Percentiles rank a stretch among this genome's conserved stretches.
Evolutionary conservation across 75 land plant genomes (phyloP).

Genomic region (Cryptomeria japonica): DNA sequence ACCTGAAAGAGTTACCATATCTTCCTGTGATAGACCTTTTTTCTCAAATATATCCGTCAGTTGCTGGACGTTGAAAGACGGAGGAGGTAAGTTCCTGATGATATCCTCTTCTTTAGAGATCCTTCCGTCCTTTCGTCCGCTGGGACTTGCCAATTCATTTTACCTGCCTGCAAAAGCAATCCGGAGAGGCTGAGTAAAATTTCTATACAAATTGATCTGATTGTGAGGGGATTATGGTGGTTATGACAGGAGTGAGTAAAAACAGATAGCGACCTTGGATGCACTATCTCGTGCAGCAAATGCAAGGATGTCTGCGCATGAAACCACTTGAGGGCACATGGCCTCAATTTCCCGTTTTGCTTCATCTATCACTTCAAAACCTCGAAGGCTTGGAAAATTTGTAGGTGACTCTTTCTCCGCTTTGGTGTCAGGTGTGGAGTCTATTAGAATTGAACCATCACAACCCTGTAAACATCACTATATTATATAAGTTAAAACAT

Average conservation of each 20-base stretch:
- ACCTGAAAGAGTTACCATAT: slow-evolving; percentile 61
- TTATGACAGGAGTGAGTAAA: too few species aligned
- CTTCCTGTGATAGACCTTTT: slow-evolving; percentile 27
- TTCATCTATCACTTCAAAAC: slow-evolving; percentile 14
- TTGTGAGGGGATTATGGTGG: too few species aligned
- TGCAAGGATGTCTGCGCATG: slow-evolving; percentile 25
- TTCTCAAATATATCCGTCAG: slow-evolving; percentile 27
- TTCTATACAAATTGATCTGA: not conserved
- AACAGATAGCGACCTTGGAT: not conserved
- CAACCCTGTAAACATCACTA: slow-evolving; percentile 11
- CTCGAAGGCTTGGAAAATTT: slow-evolving; percentile 10
- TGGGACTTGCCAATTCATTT: slow-evolving; percentile 35
- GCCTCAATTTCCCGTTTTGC: slow-evolving; percentile 14
- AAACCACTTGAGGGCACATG: slow-evolving; percentile 20
- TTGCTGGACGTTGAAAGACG: slow-evolving; percentile 21
- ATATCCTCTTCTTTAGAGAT: slow-evolving; percentile 24
- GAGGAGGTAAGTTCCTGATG: slow-evolving; percentile 17
- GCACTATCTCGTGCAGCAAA: slow-evolving; percentile 19
- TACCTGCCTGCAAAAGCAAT: slow-evolving; percentile 22
- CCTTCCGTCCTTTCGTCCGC: slow-evolving; percentile 34
- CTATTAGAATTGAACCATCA: slow-evolving; percentile 21
- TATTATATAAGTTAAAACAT: not conserved
- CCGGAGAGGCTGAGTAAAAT: not conserved
- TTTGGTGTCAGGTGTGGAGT: slow-evolving; percentile 5
- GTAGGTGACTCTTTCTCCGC: slow-evolving; percentile 22